A percentile compares a stretch with the other conserved stretches of the same genome.
phyloP scores from a whole-genome alignment of 768 basidiomycete genomes.

The Tulasnella sp. region DNA sequence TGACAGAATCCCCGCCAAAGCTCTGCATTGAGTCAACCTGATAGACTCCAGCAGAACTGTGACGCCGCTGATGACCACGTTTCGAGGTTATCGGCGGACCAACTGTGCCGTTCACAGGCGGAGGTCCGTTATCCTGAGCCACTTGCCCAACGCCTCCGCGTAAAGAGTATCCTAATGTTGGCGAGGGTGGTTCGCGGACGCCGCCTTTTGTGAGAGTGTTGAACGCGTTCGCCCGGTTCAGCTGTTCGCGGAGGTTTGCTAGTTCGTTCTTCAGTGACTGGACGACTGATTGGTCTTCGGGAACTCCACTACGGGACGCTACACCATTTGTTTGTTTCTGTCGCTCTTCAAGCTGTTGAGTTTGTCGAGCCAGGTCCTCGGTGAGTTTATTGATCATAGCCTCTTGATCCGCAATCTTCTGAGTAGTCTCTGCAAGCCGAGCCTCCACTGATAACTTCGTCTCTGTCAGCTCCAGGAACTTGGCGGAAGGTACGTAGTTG shows the following conservation, averaged over 20 bases:
- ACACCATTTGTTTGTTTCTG: constrained; percentile 47
- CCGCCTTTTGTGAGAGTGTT: constrained; percentile 69
- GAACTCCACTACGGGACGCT: constrained; percentile 42
- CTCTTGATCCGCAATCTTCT: constrained; percentile 73
- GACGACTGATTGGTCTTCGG: constrained; percentile 81
- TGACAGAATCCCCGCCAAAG: constrained; percentile 56
- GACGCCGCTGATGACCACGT: constrained; percentile 65
- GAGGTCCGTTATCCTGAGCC: constrained; percentile 32
- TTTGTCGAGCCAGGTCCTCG: constrained; percentile 61
- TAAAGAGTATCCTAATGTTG: constrained; percentile 43
- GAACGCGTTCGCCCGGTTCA: constrained; percentile 90
- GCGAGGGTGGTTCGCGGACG: constrained; percentile 65
- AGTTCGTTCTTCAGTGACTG: constrained; percentile 86
- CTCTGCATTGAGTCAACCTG: constrained; percentile 43
- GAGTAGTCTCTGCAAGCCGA: constrained; percentile 63
- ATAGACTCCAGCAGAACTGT: constrained; percentile 77
- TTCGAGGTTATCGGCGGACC: constrained; percentile 24
- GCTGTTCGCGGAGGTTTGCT: constrained; percentile 82
- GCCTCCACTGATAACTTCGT: constrained; percentile 72
- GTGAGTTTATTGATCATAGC: constrained; percentile 69
- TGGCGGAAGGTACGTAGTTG: constrained; percentile 58
- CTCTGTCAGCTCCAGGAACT: constrained; percentile 60
- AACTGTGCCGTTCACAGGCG: constrained; percentile 23
- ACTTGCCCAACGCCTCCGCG: constrained; percentile 58
- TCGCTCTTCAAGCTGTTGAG: constrained; percentile 62